Conservation (phyloP, 495 filamentous ascomycete genomes). For the Penicillium flavigenum region DNA sequence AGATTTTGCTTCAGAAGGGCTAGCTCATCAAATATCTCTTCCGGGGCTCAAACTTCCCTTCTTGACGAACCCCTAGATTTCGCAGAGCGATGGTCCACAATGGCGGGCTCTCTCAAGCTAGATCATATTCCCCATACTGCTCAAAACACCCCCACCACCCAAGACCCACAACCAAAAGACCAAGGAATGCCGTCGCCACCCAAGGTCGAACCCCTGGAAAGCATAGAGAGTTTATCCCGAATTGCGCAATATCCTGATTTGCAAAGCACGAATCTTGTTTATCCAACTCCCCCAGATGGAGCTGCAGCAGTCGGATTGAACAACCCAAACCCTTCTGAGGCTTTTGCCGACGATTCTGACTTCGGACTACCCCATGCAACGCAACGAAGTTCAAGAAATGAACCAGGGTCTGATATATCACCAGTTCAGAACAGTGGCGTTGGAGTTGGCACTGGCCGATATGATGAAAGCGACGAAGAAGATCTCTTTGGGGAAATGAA, state of each 20-base stretch:
- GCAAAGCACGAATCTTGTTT: constrained; percentile 63
- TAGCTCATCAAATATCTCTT: constrained; percentile 22
- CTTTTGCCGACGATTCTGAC: constrained; percentile 35
- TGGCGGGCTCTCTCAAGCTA: constrained; percentile 29
- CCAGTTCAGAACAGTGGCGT: constrained; percentile 15
- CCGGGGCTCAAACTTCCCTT: constrained; percentile 14
- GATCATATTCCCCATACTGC: constrained; percentile 17
- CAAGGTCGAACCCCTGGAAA: constrained; percentile 28
- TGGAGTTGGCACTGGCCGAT: constrained; percentile 42
- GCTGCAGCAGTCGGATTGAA: constrained; percentile 45
- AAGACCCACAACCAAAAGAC: constrained; percentile 28
- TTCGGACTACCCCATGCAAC: constrained; percentile 20
- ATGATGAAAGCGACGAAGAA: constrained; percentile 54
- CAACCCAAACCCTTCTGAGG: constrained; percentile 24
- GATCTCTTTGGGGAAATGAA: constrained; percentile 71
- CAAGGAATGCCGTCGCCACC: constrained; percentile 29
- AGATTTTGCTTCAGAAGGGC: constrained; percentile 46
- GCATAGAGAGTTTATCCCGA: constrained; percentile 48
- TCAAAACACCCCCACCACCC: constrained; percentile 32
- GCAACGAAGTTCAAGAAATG: constrained; percentile 23
- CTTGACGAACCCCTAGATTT: constrained; percentile 60
- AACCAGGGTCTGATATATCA: constrained; percentile 23
- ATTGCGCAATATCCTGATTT: constrained; percentile 52
- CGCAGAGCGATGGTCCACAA: constrained; percentile 66
- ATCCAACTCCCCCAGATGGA: constrained; percentile 85